Conservation (phyloP, 495 filamentous ascomycete genomes). For the Apodospora peruviana region DNA sequence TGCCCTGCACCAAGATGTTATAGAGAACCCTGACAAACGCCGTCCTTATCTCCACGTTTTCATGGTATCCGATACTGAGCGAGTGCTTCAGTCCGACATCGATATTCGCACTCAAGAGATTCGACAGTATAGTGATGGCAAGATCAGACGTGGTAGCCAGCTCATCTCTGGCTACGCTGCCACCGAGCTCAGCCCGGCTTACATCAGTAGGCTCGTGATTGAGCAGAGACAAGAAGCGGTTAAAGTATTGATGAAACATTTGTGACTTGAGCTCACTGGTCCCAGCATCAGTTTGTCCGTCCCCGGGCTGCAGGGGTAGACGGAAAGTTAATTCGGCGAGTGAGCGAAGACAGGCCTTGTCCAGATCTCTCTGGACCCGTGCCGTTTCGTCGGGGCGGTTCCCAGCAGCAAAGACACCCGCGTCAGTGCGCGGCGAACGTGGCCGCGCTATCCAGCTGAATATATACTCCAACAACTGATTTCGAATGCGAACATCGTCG, state of each 20-base stretch:
- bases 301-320: slow-evolving; percentile 57
- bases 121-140: slow-evolving; percentile 58
- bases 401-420: slow-evolving; percentile 10
- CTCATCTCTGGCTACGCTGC: slow-evolving; percentile 37
- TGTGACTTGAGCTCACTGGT: slow-evolving; percentile 57
- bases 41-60: slow-evolving; percentile 60
- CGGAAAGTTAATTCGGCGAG: slow-evolving; percentile 59
- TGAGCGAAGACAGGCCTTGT: slow-evolving; percentile 55
- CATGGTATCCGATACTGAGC: slow-evolving; percentile 59
- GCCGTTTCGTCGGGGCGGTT: slow-evolving; percentile 44
- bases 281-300: slow-evolving; percentile 54
- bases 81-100: slow-evolving; percentile 63
- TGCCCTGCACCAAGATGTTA: slow-evolving; percentile 62
- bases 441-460: slow-evolving; percentile 60
- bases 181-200: slow-evolving; percentile 33
- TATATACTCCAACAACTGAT: slow-evolving; percentile 58
- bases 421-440: slow-evolving; percentile 31
- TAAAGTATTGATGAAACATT: slow-evolving; percentile 65
- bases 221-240: slow-evolving; percentile 54
- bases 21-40: slow-evolving; percentile 63
- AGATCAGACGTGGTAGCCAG: slow-evolving; percentile 48
- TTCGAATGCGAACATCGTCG: slow-evolving; percentile 59
- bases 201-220: slow-evolving; percentile 48
- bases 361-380: slow-evolving; percentile 55
- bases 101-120: slow-evolving; percentile 61